Conservation (phyloP, 1,139 yeast genomes). For the Candida sanyaensis region DNA sequence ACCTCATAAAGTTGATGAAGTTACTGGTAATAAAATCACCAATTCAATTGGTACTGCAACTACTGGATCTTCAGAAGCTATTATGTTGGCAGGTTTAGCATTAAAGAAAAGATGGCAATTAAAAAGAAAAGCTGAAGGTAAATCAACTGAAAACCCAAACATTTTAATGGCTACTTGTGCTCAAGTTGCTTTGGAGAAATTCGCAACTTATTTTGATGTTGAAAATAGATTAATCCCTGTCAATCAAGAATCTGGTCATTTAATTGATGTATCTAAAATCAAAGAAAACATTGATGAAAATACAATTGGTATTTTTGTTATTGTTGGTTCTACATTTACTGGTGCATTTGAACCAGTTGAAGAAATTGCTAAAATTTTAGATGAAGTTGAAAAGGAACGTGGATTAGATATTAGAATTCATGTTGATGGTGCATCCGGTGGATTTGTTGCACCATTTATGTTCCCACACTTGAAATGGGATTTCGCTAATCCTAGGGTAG, state of each 20-base stretch:
- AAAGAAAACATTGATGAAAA: conserved; percentile 77
- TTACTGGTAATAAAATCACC: conserved; percentile 28
- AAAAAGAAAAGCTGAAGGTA: conserved; percentile 59
- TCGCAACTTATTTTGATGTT: conserved; percentile 91
- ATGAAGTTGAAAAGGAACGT: conserved; percentile 65
- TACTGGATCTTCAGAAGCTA: conserved; percentile 92
- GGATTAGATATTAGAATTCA: conserved; percentile 79
- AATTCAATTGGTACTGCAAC: conserved; percentile 84
- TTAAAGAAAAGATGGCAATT: conserved; percentile 89
- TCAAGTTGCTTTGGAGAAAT: conserved; percentile 92
- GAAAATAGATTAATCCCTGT: conserved; percentile 79
- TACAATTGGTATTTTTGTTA: conserved; percentile 89
- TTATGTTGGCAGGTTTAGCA: conserved; percentile 91
- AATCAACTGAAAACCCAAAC: conserved; percentile 68
- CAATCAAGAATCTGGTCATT: conserved; percentile 57
- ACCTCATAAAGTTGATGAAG: conserved; percentile 36
- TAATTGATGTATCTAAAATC: conserved; percentile 61
- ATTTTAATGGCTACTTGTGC: conserved; percentile 92
- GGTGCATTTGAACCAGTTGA: conserved; percentile 87
- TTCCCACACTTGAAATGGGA: conserved; percentile 83
- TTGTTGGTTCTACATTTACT: conserved; percentile 89
- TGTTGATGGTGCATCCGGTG: conserved; percentile 95
- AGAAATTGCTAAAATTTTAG: conserved; percentile 59
- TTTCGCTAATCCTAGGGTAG: conserved; percentile 73
- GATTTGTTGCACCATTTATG: conserved; percentile 80